Base-by-base conservation (phyloP, 176 grass and related monocot genomes). In the Cenchrus purpureus region DNA sequence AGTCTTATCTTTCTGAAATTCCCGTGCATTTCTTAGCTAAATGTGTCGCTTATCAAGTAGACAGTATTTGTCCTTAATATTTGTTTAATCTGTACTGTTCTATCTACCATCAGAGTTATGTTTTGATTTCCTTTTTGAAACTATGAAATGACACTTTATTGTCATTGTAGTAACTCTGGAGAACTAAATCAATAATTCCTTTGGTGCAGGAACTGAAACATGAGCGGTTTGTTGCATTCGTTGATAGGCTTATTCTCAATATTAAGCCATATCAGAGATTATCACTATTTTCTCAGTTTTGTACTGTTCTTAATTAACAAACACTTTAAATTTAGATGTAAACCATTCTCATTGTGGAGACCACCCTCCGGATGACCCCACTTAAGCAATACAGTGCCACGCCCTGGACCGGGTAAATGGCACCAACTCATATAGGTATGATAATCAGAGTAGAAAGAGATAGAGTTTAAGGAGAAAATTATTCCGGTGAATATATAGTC, bases 201-300 rank as follows among this genome's bases (percentile, higher is more conserved):
- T 79, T 80, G 76, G 80, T 92, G 76, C 89, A 98, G 93, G 90
- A 86, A 75, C 48, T 79, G 54, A 93, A 73, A 64, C 85, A 95
- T 54, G 49, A 81, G 51, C 82, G 44, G n/a, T 95, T 98, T 72
- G 60, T 93, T 94, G 84, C 89, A 70, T 95, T 98, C 61, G 64
- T 93, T 77, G 82, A 94, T 79, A 94, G 88, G 57, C 85, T 98
- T 86, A 80, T 95, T 87, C 85, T 80, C 67, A 86, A 89, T 66
- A 87, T 98, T 84, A 25, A 25, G 25, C 25, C 25, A 25, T 25
- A 25, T 25, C 25, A 25, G 25, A 25, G 25, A 25, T 25, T 25
- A 25, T 25, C 25, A 25, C 25, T 25, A 25, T 25, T 25, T 25
- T 25, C 25, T 25, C 25, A 25, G 25, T 25, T 25, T 25, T 25